Evolutionary conservation across 1,139 yeast species (phyloP), one percentile per base, ranked within the genome.

Genomic region (Zygosaccharomyces sapae): DNA sequence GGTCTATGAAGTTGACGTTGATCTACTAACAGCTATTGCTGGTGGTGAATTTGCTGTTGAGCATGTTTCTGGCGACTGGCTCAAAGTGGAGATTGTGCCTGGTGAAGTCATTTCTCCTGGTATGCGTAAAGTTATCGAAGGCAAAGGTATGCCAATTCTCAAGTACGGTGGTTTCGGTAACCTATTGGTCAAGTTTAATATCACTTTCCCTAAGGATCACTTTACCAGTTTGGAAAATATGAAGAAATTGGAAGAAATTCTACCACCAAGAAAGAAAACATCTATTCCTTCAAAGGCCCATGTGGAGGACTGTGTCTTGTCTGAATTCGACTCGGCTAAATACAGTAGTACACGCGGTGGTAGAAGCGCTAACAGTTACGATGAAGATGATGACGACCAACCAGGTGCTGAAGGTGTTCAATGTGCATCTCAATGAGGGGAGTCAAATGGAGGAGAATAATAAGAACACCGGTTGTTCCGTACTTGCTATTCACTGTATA

Each of bases 31-130:
- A 31, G 96, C 98, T 33, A 78, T 92, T 60, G 95, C 97, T 41
- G 99, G 99, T 67, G 99, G 99, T 59, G 83, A 83, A 53, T 76
- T 92, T 66, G 83, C 86, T 30, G 76, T 94, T 67, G 79, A 88
- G 73, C 97, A 92, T 64, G 80, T 85, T 47, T 83, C 88, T 53
- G 94, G 94, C 55, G 97, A 89, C 61, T 88, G 80, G 76, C 74
- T 92, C 64, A 87, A 89, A 76, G 80, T 89, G 49, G 75, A 78
- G 43, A 81, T 90, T 55, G 74, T 83, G 51, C 94, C 97, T 46
- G 98, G 98, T 67, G 97, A 90, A 72, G 89, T 90, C 53, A 86
- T 94, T 55, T 65, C 90, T 36, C 97, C 97, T 49, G 95, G 88
- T 55, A 69, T 75, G 38, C 73, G 83, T 60, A 89, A 88, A 72